phyloP scores from a whole-genome alignment of 495 filamentous ascomycete species.

The Aspergillus haitiensis region DNA sequence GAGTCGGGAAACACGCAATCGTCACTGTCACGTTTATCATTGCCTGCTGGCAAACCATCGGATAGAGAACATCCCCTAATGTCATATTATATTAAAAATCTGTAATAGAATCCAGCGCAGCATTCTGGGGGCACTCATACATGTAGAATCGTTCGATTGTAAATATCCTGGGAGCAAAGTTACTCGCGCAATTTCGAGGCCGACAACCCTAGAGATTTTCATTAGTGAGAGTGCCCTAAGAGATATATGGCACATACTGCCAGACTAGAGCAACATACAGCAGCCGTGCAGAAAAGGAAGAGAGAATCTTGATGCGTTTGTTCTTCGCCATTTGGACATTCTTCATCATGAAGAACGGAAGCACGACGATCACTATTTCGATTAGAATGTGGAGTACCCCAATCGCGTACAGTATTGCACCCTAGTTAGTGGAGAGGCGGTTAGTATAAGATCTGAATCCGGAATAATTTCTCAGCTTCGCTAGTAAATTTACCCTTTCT shows the following conservation, averaged over 20 bases:
- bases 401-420: constrained; percentile 27
- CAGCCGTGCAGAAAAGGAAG: constrained; percentile 25
- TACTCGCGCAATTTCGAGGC: constrained; percentile 26
- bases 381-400: constrained; percentile 28
- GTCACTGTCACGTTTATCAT: constrained; percentile 34
- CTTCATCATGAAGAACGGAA: constrained; percentile 31
- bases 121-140: constrained; percentile 14
- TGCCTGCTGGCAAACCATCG: constrained; percentile 21
- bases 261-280: constrained; percentile 12
- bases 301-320: constrained; percentile 29
- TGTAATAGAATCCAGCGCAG: neutral
- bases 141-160: constrained; percentile 25
- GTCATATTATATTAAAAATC: neutral
- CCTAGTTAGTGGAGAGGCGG: constrained; percentile 5
- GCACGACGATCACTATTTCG: constrained; percentile 24
- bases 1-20: constrained; percentile 37
- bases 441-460: neutral
- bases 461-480: neutral
- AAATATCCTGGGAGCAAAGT: constrained; percentile 26
- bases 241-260: neutral
- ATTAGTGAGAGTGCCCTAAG: neutral
- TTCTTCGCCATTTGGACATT: constrained; percentile 27
- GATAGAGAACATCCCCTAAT: constrained; percentile 23
- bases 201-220: constrained; percentile 17
- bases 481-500: constrained; percentile 19